A percentile compares a stretch with the other conserved stretches of the same genome.
These are phyloP conservation scores for Polyporus tsugae DNA, from an alignment of 1,284 basidiomycete species.

Conservation along the genomic window DNA sequence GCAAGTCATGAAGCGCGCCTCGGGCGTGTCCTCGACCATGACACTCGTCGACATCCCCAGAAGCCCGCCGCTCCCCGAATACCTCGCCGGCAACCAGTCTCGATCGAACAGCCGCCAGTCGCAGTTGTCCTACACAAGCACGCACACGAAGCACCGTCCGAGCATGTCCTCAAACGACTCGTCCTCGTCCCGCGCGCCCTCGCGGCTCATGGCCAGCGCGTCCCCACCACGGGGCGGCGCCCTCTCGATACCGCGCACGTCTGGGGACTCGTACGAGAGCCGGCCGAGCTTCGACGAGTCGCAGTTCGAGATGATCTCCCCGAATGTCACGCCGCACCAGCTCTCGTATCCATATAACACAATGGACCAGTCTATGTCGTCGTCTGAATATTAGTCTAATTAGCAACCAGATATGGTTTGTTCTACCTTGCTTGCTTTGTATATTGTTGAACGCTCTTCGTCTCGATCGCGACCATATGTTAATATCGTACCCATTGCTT, in stretches of 20 bases:
- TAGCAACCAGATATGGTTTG: not conserved
- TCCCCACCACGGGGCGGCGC: conserved; percentile 40
- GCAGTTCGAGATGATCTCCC: conserved; percentile 47
- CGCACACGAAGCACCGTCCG: conserved; percentile 38
- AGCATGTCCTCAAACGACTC: conserved; percentile 42
- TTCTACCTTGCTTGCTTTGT: conserved; percentile 2
- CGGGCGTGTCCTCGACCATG: conserved; percentile 37
- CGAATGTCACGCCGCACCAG: conserved; percentile 35
- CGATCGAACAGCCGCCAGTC: conserved; percentile 46
- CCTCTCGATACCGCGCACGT: conserved; percentile 40
- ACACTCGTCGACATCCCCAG: conserved; percentile 49
- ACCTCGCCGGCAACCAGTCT: conserved; percentile 39
- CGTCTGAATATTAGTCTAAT: conserved; percentile 30
- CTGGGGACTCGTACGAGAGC: conserved; percentile 45
- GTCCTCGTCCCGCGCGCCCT: conserved; percentile 39
- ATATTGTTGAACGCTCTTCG: not conserved
- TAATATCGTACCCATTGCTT: conserved; percentile 13
- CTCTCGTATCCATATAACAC: conserved; percentile 51
- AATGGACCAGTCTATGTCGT: conserved; percentile 45
- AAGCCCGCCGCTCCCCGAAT: conserved; percentile 52
- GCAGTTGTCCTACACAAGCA: conserved; percentile 37
- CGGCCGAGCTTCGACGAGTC: conserved; percentile 45
- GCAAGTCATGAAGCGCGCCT: conserved; percentile 38
- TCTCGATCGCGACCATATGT: conserved; percentile 11
- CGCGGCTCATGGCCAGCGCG: conserved; percentile 37